Evolutionary conservation across 164 flowering plant genomes (phyloP), one percentile per base, ranked within the genome.

Genomic region (Houttuynia cordata): DNA sequence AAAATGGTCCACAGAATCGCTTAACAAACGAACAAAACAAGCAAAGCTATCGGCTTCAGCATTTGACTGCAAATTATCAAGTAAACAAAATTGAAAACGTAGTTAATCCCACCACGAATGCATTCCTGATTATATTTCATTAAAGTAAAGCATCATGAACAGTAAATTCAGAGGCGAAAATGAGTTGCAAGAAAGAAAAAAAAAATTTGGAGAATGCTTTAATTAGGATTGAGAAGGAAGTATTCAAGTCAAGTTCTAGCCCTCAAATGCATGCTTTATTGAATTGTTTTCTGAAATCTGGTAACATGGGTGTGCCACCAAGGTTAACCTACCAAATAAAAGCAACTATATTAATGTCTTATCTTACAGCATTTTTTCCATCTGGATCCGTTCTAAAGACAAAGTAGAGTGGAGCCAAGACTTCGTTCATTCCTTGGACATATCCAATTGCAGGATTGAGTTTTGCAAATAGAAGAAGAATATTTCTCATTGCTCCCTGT

Each of bases 341-440:
- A 51, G 20, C 12, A 10, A 51, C 8, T 12, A 59, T 19, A 42
- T 14, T n/a, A 19, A 10, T 25, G n/a, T 19, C 1, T 57, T 37
- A 17, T 62, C 92, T 81, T 78, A 83, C 88, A 65, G 77, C 75
- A 75, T 75, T 75, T 72, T 74, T 58, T 70, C 76, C 81, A 61
- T 76, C 73, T 7, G 73, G 62, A 63, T 81, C 87, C 40, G 76
- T 79, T 53, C 81, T 74, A 59, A 83, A 86, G 30, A 83, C 66
- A 58, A 72, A 82, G 77, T 74, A 81, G 51, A 83, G 52, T 58
- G 88, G 88, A 62, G 92, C 83, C 78, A 86, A 67, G 52, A 86
- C 85, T 73, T 86, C 92, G 51, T 86, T 83, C 92, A 86, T 86
- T 59, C 92, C 92, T 80, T 86, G 92, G 55, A 86, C 92, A 64